A percentile compares a stretch with the other conserved stretches of the same genome.
Conservation (phyloP, 306 rosid genomes). For the Adenanthera pavonina region DNA sequence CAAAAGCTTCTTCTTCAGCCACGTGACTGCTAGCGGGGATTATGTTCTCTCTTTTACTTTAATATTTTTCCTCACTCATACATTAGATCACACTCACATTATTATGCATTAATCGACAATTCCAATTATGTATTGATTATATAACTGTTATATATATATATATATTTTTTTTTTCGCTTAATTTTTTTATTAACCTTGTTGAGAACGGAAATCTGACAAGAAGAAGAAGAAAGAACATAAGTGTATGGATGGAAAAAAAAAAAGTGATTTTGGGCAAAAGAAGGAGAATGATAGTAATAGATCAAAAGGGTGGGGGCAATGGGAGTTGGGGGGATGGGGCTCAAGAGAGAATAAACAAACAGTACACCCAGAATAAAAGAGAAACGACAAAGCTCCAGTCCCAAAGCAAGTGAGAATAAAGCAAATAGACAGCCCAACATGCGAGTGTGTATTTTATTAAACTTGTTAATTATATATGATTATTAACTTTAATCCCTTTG, state of each 20-base stretch:
- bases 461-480: constrained; percentile 22
- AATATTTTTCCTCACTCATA: background rate
- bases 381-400: constrained; percentile 60
- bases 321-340: constrained; percentile 37
- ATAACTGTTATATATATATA: background rate
- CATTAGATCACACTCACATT: background rate
- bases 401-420: constrained; percentile 64
- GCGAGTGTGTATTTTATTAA: constrained; percentile 67
- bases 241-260: background rate
- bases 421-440: constrained; percentile 85
- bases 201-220: too few relatives aligned
- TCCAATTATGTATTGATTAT: too few relatives aligned
- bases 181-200: too few relatives aligned
- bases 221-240: background rate
- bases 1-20: background rate
- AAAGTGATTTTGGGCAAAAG: background rate
- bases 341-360: constrained; percentile 34
- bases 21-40: background rate
- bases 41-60: background rate
- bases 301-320: constrained; percentile 24
- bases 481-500: constrained; percentile 28
- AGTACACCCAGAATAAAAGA: background rate
- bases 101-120: background rate
- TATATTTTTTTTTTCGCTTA: too few relatives aligned
- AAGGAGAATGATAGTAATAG: background rate